phyloP scores from a whole-genome alignment of 805 yeast genomes.

The Torulaspora indica region DNA sequence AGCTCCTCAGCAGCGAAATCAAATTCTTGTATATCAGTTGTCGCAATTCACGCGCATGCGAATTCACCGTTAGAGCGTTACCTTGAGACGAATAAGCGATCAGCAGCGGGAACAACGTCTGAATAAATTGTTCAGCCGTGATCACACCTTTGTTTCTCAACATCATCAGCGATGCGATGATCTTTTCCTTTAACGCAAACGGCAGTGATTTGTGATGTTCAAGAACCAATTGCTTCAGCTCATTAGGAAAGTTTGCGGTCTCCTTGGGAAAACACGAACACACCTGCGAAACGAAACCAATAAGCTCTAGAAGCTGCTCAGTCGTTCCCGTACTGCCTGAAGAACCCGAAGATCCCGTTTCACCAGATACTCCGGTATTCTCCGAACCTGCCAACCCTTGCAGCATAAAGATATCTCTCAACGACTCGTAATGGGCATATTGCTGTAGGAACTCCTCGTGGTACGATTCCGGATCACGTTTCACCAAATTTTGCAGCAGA shows the following conservation, averaged over 20 bases:
- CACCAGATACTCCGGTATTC: constrained; percentile 36
- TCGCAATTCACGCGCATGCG: constrained; percentile 76
- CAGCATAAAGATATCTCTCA: constrained; percentile 77
- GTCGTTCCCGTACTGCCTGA: constrained; percentile 26
- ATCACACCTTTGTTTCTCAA: constrained; percentile 80
- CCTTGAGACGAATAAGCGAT: constrained; percentile 53
- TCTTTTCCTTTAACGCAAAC: constrained; percentile 85
- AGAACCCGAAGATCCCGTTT: constrained; percentile 38
- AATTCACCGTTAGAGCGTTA: constrained; percentile 42
- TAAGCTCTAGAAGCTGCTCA: constrained; percentile 66
- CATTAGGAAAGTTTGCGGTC: constrained; percentile 79
- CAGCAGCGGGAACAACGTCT: constrained; percentile 82
- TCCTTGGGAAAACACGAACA: constrained; percentile 86
- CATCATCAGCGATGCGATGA: constrained; percentile 85
- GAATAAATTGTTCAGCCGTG: constrained; percentile 73
- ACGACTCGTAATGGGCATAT: constrained; percentile 84
- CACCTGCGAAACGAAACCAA: constrained; percentile 90
- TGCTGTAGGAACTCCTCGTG: constrained; percentile 91
- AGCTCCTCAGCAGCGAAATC: constrained; percentile 70
- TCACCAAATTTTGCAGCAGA: constrained; percentile 82
- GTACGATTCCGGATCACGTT: constrained; percentile 91
- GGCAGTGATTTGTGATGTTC: constrained; percentile 77
- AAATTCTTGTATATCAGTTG: constrained; percentile 76
- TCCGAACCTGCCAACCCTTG: constrained; percentile 38
- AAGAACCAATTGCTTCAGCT: constrained; percentile 60